Percentiles rank a stretch among this genome's conserved stretches.
These are phyloP conservation scores for Phaeosphaeriaceae sp. DNA, from an alignment of 2,329 filamentous ascomycete genomes.

Conservation along the genomic window DNA sequence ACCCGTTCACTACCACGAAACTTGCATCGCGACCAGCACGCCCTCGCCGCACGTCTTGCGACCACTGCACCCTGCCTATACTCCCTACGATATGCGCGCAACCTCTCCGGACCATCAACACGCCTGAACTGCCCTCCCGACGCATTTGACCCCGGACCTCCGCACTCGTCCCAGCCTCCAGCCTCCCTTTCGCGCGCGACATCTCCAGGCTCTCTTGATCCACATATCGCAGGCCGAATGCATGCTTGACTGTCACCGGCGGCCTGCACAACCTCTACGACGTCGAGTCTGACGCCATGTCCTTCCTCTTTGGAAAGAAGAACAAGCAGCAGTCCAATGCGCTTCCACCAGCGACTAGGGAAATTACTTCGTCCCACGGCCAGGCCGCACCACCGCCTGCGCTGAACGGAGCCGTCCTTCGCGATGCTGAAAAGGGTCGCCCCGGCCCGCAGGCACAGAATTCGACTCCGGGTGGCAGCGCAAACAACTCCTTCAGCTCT, in stretches of 20 bases:
- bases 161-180: neutral
- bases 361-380: slow-evolving; percentile 64
- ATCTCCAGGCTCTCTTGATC: neutral
- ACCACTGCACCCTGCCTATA: slow-evolving; percentile 3
- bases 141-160: neutral
- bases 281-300: slow-evolving; percentile 50
- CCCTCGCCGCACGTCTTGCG: neutral
- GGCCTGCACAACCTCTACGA: slow-evolving; percentile 25
- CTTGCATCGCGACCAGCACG: neutral
- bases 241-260: slow-evolving; percentile 35
- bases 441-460: slow-evolving; percentile 50
- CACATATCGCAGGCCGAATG: slow-evolving; percentile 36
- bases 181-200: slow-evolving; percentile 8
- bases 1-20: neutral
- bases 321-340: slow-evolving; percentile 50
- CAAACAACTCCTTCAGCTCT: slow-evolving; percentile 71
- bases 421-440: slow-evolving; percentile 51
- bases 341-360: slow-evolving; percentile 62
- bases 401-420: slow-evolving; percentile 52
- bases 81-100: slow-evolving; percentile 21
- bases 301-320: slow-evolving; percentile 61
- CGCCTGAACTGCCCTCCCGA: slow-evolving; percentile 6
- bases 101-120: slow-evolving; percentile 4
- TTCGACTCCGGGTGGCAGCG: slow-evolving; percentile 77
- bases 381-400: slow-evolving; percentile 50